Evolutionary conservation across 192 early-diverging fungal genomes (phyloP).

Genomic region (Phlyctochytrium arcticum): DNA sequence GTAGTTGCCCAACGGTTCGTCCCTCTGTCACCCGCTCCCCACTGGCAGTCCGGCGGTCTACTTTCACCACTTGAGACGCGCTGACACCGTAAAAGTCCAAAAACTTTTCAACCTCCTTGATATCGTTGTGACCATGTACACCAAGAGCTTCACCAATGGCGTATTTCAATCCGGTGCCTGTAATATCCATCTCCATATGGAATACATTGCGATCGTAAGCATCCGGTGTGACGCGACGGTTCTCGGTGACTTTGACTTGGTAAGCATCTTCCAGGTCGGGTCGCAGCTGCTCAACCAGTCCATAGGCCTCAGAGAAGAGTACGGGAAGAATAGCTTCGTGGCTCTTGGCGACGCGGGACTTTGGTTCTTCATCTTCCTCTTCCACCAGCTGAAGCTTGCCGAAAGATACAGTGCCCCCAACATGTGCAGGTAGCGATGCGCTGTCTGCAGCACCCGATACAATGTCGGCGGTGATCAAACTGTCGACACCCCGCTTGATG

Average conservation of each 20-base stretch:
- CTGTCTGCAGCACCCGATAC: constrained; percentile 9
- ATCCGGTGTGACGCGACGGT: constrained; percentile 79
- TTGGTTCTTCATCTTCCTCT: constrained; percentile 33
- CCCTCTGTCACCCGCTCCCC: constrained; percentile 49
- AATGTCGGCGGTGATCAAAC: neutral
- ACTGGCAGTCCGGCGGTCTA: constrained; percentile 53
- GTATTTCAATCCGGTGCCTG: constrained; percentile 74
- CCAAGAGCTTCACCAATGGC: constrained; percentile 92
- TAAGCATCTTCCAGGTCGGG: constrained; percentile 66
- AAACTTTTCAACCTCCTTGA: constrained; percentile 66
- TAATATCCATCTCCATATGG: constrained; percentile 93
- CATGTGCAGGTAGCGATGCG: constrained; percentile 15
- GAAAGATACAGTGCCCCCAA: constrained; percentile 16
- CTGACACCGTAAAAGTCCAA: constrained; percentile 69
- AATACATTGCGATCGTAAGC: constrained; percentile 94
- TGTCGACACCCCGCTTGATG: constrained; percentile 25
- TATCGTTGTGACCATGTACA: constrained; percentile 87
- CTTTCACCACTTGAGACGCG: constrained; percentile 57
- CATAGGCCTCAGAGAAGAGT: constrained; percentile 71
- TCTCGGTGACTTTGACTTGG: constrained; percentile 64
- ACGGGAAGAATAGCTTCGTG: constrained; percentile 60
- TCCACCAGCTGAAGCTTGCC: constrained; percentile 27
- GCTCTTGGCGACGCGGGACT: constrained; percentile 29
- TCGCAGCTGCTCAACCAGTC: constrained; percentile 40
- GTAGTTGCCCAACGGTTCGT: constrained; percentile 71